Evolutionary conservation across 176 grass and related monocot genomes (phyloP).

Genomic region (Oryza meridionalis): DNA sequence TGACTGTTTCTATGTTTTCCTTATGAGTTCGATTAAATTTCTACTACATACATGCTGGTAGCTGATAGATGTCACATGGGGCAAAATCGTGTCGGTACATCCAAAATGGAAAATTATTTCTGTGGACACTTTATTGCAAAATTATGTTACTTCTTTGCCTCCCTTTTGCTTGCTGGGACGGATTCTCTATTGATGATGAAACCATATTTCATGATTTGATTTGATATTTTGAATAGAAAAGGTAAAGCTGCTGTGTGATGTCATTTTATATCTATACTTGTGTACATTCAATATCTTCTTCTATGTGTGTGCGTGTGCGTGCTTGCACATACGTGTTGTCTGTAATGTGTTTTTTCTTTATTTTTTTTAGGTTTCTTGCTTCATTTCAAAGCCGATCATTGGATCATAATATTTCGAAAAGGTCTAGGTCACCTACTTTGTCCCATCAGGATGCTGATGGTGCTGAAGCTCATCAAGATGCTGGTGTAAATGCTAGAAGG

Average conservation of each 20-base stretch:
- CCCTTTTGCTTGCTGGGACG: background rate
- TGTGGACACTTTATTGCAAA: background rate
- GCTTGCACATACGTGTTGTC: background rate
- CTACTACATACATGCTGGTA: conserved; percentile 5
- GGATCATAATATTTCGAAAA: conserved; percentile 58
- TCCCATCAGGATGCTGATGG: conserved; percentile 54
- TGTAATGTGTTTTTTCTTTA: conserved; percentile 40
- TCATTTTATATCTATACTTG: conserved; percentile 15
- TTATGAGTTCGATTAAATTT: conserved; percentile 25
- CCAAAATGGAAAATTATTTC: background rate
- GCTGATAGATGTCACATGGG: conserved; percentile 4
- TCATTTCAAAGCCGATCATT: conserved; percentile 45
- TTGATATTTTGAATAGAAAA: conserved; percentile 24
- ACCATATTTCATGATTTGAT: conserved; percentile 18
- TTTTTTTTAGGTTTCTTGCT: conserved; percentile 34
- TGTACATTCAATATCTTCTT: conserved; percentile 19
- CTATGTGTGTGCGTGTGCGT: background rate
- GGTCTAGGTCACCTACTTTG: conserved; percentile 57
- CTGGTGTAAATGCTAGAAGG: conserved; percentile 51
- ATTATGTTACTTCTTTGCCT: background rate
- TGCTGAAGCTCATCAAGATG: conserved; percentile 33
- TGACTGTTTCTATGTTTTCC: conserved; percentile 15
- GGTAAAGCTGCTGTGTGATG: background rate
- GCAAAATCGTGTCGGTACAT: background rate
- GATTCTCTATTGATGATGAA: background rate